These are phyloP conservation scores for Vigna reflexopilosa DNA, from an alignment of 306 rosid genomes.

Conservation along the genomic window DNA sequence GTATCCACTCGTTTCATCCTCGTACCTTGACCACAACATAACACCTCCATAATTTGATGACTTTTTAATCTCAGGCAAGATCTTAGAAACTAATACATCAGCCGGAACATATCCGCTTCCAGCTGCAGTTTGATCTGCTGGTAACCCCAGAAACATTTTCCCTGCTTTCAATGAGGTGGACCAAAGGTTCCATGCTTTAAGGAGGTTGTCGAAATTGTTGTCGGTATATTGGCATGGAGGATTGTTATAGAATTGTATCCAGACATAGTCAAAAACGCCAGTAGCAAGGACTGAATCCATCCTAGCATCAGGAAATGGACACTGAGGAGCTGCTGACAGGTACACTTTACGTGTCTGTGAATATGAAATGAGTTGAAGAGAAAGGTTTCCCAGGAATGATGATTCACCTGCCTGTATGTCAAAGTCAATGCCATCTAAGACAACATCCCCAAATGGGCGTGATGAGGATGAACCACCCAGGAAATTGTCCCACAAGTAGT, in stretches of 20 bases:
- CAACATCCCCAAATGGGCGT: conserved; percentile 43
- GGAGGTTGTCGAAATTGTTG: conserved; percentile 9
- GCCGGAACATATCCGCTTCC: conserved; percentile 55
- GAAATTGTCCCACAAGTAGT: conserved; percentile 45
- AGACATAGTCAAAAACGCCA: conserved; percentile 56
- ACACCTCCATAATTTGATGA: conserved; percentile 67
- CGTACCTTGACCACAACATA: conserved; percentile 60
- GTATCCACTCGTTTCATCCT: conserved; percentile 51
- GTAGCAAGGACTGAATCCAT: neutral
- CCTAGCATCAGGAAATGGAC: conserved; percentile 50
- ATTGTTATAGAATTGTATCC: conserved; percentile 58
- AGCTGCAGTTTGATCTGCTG: conserved; percentile 40
- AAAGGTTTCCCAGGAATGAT: neutral
- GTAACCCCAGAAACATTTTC: conserved; percentile 58
- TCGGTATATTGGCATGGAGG: conserved; percentile 47
- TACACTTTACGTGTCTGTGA: conserved; percentile 16
- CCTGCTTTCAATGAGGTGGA: conserved; percentile 34
- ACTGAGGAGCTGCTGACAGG: conserved; percentile 63
- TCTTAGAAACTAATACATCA: conserved; percentile 40
- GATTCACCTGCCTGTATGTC: neutral
- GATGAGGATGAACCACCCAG: conserved; percentile 39
- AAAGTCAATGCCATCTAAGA: conserved; percentile 50
- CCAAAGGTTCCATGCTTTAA: conserved; percentile 59
- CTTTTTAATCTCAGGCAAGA: conserved; percentile 52
- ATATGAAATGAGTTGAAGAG: conserved; percentile 33